Percentiles rank a stretch among this genome's conserved stretches.
These are phyloP conservation scores for Fragaria iinumae DNA, from an alignment of 306 rosid genomes.

Conservation along the genomic window DNA sequence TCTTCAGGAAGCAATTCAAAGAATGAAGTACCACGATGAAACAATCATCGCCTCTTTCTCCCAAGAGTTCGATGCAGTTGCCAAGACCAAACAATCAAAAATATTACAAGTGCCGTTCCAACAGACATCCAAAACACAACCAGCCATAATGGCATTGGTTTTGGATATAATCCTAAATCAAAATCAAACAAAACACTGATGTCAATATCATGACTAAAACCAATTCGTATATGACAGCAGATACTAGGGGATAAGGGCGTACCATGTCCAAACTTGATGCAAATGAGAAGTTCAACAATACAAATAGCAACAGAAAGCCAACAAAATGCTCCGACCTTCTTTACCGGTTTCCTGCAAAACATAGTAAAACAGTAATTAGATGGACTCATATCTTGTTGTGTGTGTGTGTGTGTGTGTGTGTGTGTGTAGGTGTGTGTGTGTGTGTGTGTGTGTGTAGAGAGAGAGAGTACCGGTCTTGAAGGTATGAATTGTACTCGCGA, in stretches of 20 bases:
- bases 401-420: background rate
- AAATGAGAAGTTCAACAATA: conserved; percentile 91
- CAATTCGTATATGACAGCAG: no score
- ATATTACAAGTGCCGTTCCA: conserved; percentile 49
- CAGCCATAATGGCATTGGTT: conserved; percentile 89
- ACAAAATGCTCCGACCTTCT: conserved; percentile 97
- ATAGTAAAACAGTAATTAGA: background rate
- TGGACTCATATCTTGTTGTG: background rate
- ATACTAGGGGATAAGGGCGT: conserved; percentile 8
- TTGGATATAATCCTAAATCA: conserved; percentile 75
- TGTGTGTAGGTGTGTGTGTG: background rate
- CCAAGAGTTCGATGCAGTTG: conserved; percentile 59
- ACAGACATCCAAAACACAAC: conserved; percentile 60
- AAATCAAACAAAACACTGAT: background rate
- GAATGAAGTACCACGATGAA: conserved; percentile 39
- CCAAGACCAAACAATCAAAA: conserved; percentile 77
- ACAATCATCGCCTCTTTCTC: conserved; percentile 66
- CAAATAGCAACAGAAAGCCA: conserved; percentile 99
- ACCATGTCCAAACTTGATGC: conserved; percentile 97
- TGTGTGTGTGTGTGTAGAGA: conserved; percentile 20
- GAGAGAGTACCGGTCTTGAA: conserved; percentile 81
- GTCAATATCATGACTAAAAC: background rate
- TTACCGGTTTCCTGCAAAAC: conserved; percentile 71
- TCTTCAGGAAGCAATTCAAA: conserved; percentile 61
- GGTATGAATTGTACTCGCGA: conserved; percentile 94